These are phyloP conservation scores for Lycium ferocissimum DNA, from an alignment of 257 asterid species.

Conservation along the genomic window DNA sequence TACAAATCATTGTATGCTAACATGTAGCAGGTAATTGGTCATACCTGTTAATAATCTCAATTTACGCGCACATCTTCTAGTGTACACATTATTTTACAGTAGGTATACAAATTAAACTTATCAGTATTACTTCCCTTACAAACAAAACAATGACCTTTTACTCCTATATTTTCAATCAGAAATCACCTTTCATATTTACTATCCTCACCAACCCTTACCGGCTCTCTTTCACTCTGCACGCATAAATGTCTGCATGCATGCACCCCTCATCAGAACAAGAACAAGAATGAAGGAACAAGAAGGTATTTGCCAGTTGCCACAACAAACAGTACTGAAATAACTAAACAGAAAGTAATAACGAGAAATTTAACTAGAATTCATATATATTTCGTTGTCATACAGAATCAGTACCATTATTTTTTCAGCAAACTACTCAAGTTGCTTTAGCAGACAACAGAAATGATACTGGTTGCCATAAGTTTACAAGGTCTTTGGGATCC, in stretches of 20 bases:
- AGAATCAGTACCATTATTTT: background rate
- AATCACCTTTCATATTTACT: slow-evolving; percentile 49
- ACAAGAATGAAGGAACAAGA: slow-evolving; percentile 24
- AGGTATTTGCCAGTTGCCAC: slow-evolving; percentile 17
- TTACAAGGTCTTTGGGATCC: background rate
- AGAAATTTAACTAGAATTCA: background rate
- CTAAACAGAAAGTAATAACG: background rate
- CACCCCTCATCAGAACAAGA: slow-evolving; percentile 22
- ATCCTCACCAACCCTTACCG: slow-evolving; percentile 45
- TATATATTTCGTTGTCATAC: background rate
- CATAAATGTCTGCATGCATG: slow-evolving; percentile 30
- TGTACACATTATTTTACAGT: too few species aligned
- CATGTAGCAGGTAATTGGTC: background rate
- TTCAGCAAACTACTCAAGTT: background rate
- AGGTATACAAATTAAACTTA: too few species aligned
- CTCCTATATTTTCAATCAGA: background rate
- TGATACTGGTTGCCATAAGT: background rate
- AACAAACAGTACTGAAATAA: background rate
- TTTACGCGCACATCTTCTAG: background rate
- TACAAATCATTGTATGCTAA: background rate
- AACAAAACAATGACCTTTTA: slow-evolving; percentile 29
- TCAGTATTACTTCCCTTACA: background rate
- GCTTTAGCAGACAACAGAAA: slow-evolving; percentile 1
- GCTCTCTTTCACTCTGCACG: slow-evolving; percentile 10
- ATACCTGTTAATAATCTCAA: background rate